Evolutionary conservation across 164 flowering plant species (phyloP).

Genomic region (Vitis cinerea): DNA sequence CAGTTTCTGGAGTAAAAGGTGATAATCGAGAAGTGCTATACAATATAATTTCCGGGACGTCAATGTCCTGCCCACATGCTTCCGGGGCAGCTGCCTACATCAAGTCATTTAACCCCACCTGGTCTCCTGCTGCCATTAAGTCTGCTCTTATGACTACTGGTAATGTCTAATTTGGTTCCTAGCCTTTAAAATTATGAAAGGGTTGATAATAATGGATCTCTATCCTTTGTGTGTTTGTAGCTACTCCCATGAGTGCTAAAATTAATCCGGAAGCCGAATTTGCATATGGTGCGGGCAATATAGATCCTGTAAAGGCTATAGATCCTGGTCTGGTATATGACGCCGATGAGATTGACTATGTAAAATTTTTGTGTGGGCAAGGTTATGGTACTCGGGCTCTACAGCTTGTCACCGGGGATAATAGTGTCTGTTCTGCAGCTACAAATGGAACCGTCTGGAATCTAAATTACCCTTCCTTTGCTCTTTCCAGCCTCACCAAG

Average conservation of each 20-base stretch:
- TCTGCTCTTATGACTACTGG: slow-evolving; percentile 44
- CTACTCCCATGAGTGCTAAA: slow-evolving; percentile 8
- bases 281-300: slow-evolving; percentile 16
- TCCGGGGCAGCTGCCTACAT: slow-evolving; percentile 32
- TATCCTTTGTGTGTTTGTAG: not conserved
- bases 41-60: slow-evolving; percentile 36
- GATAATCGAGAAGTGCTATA: slow-evolving; percentile 16
- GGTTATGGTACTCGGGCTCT: not conserved
- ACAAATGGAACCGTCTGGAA: not conserved
- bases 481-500: not conserved
- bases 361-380: slow-evolving; percentile 10
- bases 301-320: slow-evolving; percentile 10
- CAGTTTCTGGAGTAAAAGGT: not conserved
- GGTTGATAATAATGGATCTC: too few relatives aligned
- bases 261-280: slow-evolving; percentile 15
- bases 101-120: slow-evolving; percentile 32
- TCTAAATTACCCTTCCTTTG: slow-evolving; percentile 16
- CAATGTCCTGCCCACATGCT: slow-evolving; percentile 44
- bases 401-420: slow-evolving; percentile 1
- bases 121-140: slow-evolving; percentile 43
- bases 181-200: not conserved
- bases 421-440: not conserved
- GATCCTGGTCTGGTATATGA: slow-evolving; percentile 18
- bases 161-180: not conserved
- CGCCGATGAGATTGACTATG: slow-evolving; percentile 6